Conservation (phyloP, 495 filamentous ascomycete genomes). For the Daldinia caldariorum region DNA sequence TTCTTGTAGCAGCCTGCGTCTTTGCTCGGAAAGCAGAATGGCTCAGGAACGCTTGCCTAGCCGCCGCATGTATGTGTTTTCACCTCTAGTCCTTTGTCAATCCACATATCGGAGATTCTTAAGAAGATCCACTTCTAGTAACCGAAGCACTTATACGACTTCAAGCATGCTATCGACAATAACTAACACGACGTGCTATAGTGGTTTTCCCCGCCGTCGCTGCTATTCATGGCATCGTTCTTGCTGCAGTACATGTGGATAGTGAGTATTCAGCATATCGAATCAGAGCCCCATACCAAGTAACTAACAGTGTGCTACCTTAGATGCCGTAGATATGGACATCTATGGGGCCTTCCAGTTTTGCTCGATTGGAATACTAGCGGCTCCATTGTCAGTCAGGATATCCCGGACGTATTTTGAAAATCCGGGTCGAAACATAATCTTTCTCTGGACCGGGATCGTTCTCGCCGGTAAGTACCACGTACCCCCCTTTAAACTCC, state of each 20-base stretch:
- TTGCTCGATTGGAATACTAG: constrained; percentile 68
- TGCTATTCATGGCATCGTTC: constrained; percentile 67
- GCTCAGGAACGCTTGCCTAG: constrained; percentile 67
- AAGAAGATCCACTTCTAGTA: background rate
- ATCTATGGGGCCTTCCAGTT: constrained; percentile 71
- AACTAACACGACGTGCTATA: constrained; percentile 16
- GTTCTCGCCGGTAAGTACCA: constrained; percentile 61
- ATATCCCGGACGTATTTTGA: constrained; percentile 68
- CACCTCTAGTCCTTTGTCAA: background rate
- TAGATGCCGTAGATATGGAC: constrained; percentile 72
- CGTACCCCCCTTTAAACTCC: background rate
- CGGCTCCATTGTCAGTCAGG: constrained; percentile 65
- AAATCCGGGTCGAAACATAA: constrained; percentile 66
- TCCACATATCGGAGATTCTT: background rate
- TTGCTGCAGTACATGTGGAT: constrained; percentile 62
- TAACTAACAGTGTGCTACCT: constrained; percentile 16
- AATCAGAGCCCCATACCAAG: background rate
- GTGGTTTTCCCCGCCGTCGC: constrained; percentile 69
- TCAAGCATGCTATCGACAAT: background rate
- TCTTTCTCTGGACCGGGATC: constrained; percentile 68
- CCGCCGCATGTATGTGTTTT: constrained; percentile 56
- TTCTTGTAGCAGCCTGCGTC: constrained; percentile 66
- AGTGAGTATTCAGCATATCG: constrained; percentile 51
- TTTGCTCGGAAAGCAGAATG: constrained; percentile 65
- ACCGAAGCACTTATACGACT: background rate